Percentiles rank a stretch among this genome's conserved stretches.
phyloP scores from a whole-genome alignment of 2,329 filamentous ascomycete species.

The Clonostachys byssicola region DNA sequence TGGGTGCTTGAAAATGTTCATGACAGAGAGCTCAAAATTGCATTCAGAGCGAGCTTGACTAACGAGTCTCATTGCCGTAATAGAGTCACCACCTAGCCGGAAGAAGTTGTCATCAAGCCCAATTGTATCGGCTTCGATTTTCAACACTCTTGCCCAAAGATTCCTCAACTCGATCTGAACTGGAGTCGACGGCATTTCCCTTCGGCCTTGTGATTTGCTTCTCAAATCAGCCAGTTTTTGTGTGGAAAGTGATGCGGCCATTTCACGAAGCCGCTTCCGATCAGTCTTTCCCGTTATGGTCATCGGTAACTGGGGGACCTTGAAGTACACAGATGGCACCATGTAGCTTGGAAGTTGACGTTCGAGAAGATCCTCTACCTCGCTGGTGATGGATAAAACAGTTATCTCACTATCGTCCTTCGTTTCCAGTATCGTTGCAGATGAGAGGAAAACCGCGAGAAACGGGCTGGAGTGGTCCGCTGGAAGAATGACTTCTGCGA shows the following conservation, averaged over 20 bases:
- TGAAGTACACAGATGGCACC: slow-evolving; percentile 1
- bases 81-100: slow-evolving; percentile 55
- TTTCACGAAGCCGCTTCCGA: not conserved
- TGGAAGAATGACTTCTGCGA: slow-evolving; percentile 1
- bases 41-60: slow-evolving; percentile 41
- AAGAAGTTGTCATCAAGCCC: slow-evolving; percentile 55
- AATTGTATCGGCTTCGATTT: slow-evolving; percentile 19
- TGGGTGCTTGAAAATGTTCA: slow-evolving; percentile 47
- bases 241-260: not conserved
- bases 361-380: not conserved
- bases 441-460: not conserved
- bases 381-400: not conserved
- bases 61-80: slow-evolving; percentile 57
- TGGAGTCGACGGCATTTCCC: not conserved
- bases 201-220: slow-evolving; percentile 3
- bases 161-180: not conserved
- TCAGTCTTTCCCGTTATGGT: slow-evolving; percentile 1
- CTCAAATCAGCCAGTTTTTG: slow-evolving; percentile 8
- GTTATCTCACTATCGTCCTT: not conserved
- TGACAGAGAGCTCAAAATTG: slow-evolving; percentile 45
- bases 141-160: slow-evolving; percentile 3
- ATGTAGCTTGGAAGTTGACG: not conserved
- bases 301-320: not conserved
- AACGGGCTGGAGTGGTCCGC: not conserved
- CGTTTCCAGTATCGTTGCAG: not conserved